Base-by-base conservation (phyloP, 2,329 filamentous ascomycete genomes). In the Tolypocladium sp. region DNA sequence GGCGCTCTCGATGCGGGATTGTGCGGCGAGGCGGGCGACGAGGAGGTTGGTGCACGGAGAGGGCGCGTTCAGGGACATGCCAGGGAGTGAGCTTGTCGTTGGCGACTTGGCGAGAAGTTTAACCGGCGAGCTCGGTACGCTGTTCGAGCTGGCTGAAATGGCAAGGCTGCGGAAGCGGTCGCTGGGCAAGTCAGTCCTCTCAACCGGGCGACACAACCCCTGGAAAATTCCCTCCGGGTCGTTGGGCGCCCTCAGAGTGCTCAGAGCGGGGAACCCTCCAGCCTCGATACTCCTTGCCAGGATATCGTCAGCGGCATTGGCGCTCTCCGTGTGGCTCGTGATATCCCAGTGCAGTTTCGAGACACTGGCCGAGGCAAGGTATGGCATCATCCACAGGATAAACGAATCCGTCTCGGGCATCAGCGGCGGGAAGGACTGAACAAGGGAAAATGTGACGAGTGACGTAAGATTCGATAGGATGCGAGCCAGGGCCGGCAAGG, bases 191-290 rank as follows among this genome's bases (percentile, higher is more conserved):
- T 84, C 79, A 25, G 83, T 75, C 37, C 78, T 77, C 37, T 82
- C 81, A 4, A 79, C 74, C 0, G 88, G 88, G 51, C 79, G 81
- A 70, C 89, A 92, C 1, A 91, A 78, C 1, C 77, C 73, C 71
- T 92, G 89, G 62, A 92, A 84, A 9, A 82, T 65, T 33, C 88
- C 89, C 6, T 89, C 82, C 1, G 87, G 82, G 63, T 92, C 89
- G 59, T 84, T 84, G 1, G 88, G 89, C 0, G 84, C 78, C 58
- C 89, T 83, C 22, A 92, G 73, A 1, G 69, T 74, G 12, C 74
- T 76, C 12, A 92, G 77, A 0, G 74, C 69, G 0, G 89, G 89
- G 66, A 92, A 90, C 0, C 84, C 84, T 5, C 75, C 74, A 1
- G 81, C 79, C 6, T 72, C 71, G 63, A 92, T 89, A 65, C 84